Evolutionary conservation across 2,329 filamentous ascomycete genomes (phyloP).

Genomic region (Xylogone sp.): DNA sequence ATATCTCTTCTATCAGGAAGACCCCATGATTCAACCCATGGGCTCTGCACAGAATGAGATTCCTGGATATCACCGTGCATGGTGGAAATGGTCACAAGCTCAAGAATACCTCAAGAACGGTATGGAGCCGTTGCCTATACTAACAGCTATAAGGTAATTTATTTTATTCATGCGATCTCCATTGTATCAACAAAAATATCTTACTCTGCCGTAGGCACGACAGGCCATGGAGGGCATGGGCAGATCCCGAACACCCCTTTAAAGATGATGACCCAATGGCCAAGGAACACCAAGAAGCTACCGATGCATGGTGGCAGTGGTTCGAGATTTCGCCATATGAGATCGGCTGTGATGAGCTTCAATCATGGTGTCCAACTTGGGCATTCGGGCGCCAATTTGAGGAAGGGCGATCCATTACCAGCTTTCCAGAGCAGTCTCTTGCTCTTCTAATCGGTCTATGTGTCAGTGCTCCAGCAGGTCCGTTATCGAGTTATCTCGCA

Average conservation of each 20-base stretch:
- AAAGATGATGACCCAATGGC: conserved; percentile 21
- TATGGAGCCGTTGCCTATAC: conserved; percentile 61
- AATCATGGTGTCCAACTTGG: conserved; percentile 64
- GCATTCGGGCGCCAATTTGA: conserved; percentile 59
- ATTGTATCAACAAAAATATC: too few relatives aligned
- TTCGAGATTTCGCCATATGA: conserved; percentile 67
- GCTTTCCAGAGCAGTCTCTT: conserved; percentile 30
- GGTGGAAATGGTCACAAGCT: conserved; percentile 26
- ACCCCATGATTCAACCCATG: conserved; percentile 17
- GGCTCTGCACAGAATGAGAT: conserved; percentile 18
- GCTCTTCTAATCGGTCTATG: conserved; percentile 28
- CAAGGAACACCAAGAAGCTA: conserved; percentile 22
- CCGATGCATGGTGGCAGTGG: conserved; percentile 67
- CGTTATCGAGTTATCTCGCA: conserved; percentile 27
- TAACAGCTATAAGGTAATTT: conserved; percentile 50
- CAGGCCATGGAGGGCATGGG: conserved; percentile 48
- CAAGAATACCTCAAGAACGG: conserved; percentile 48
- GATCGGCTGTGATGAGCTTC: conserved; percentile 59
- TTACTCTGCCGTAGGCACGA: conserved; percentile 46
- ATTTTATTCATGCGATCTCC: neutral
- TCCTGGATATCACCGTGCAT: conserved; percentile 10
- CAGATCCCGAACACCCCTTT: conserved; percentile 20
- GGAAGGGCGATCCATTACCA: conserved; percentile 37
- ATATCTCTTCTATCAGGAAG: conserved; percentile 27
- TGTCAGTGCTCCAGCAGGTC: conserved; percentile 28